Evolutionary conservation across 2,329 filamentous ascomycete genomes (phyloP).

Genomic region (Amesomyces nigricolor): DNA sequence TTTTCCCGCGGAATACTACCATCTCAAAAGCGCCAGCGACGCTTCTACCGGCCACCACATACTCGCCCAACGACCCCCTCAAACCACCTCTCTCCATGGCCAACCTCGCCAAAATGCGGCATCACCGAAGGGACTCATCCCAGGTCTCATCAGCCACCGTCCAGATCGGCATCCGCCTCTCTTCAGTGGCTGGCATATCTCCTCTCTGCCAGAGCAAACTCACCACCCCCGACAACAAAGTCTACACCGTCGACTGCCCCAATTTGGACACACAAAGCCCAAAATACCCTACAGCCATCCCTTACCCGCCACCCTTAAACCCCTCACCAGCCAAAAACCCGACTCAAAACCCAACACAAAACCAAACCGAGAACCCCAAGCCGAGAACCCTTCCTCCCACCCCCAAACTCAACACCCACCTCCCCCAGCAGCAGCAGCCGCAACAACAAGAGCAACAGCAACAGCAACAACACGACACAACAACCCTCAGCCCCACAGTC

Average conservation of each 20-base stretch:
- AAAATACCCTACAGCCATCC: slow-evolving; percentile 15
- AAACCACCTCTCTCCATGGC: slow-evolving; percentile 42
- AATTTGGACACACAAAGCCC: slow-evolving; percentile 12
- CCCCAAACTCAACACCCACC: slow-evolving; percentile 26
- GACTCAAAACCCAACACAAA: slow-evolving; percentile 25
- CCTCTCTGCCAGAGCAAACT: slow-evolving; percentile 26
- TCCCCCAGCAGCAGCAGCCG: slow-evolving; percentile 19
- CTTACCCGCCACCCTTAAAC: neutral
- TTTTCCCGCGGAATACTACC: slow-evolving; percentile 35
- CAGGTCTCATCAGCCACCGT: slow-evolving; percentile 62
- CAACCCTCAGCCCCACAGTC: slow-evolving; percentile 47
- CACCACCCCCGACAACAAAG: slow-evolving; percentile 29
- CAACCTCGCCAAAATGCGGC: slow-evolving; percentile 39
- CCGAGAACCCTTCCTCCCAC: slow-evolving; percentile 38
- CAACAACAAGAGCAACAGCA: too few species aligned
- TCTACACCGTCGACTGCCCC: slow-evolving; percentile 33
- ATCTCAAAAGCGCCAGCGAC: slow-evolving; percentile 31
- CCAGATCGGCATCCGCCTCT: slow-evolving; percentile 65
- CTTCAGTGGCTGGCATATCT: slow-evolving; percentile 49
- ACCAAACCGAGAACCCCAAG: slow-evolving; percentile 30
- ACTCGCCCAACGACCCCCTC: slow-evolving; percentile 35
- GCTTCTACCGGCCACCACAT: slow-evolving; percentile 45
- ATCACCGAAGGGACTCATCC: slow-evolving; percentile 52
- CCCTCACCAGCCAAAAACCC: slow-evolving; percentile 6
- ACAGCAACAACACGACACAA: slow-evolving; percentile 12